A percentile compares a stretch with the other conserved stretches of the same genome.
phyloP scores from a whole-genome alignment of 306 rosid species.

The Casuarina glauca region DNA sequence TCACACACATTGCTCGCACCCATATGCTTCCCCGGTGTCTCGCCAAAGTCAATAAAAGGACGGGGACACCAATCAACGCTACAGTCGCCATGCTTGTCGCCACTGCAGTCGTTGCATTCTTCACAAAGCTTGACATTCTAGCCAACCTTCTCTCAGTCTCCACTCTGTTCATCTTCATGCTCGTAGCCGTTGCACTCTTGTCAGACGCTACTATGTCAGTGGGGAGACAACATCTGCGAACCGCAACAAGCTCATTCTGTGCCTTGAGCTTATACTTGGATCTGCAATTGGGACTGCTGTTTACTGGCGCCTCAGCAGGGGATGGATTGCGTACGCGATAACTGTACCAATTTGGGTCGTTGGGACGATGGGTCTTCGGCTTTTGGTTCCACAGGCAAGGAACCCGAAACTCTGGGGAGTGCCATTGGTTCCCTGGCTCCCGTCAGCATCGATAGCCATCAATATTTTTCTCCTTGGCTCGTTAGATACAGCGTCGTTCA shows the following conservation, averaged over 20 bases:
- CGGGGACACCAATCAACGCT: constrained; percentile 72
- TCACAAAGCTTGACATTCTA: constrained; percentile 55
- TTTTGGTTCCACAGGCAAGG: constrained; percentile 54
- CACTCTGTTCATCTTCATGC: constrained; percentile 69
- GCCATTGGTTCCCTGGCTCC: constrained; percentile 71
- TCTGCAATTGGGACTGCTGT: constrained; percentile 42
- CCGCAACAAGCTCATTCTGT: constrained; percentile 37
- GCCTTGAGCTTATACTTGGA: constrained; percentile 36
- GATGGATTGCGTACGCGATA: constrained; percentile 47
- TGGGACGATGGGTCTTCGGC: constrained; percentile 53
- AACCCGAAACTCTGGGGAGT: constrained; percentile 70
- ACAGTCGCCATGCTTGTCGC: constrained; percentile 53
- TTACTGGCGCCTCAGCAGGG: constrained; percentile 40
- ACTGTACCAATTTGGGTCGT: constrained; percentile 52
- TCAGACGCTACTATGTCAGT: constrained; percentile 52
- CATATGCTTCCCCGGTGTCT: constrained; percentile 68
- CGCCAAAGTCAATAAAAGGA: constrained; percentile 52
- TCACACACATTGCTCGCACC: constrained; percentile 72
- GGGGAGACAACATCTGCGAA: constrained; percentile 36
- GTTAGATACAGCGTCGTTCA: constrained; percentile 52
- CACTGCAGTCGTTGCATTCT: constrained; percentile 65
- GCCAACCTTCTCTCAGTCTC: constrained; percentile 68
- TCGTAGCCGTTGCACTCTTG: constrained; percentile 60
- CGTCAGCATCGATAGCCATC: constrained; percentile 59
- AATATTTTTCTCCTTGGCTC: constrained; percentile 80